Evolutionary conservation across 169 alveolate genomes (phyloP).

Genomic region (Plasmodium vivax): DNA sequence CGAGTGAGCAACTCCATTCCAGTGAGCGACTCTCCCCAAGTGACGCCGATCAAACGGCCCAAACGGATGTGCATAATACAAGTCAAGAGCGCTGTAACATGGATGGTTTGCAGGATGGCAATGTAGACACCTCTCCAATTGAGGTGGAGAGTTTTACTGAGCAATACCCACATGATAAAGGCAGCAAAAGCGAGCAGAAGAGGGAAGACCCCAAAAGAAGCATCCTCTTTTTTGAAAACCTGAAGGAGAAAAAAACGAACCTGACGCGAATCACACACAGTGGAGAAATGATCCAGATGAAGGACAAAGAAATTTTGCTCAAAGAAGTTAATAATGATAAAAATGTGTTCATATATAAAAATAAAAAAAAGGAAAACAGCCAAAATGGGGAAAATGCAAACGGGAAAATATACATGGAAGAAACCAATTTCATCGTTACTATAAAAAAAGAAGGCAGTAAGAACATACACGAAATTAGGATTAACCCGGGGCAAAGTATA

Average conservation of each 20-base stretch:
- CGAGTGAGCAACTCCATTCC: neutral
- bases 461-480: conserved; percentile 33
- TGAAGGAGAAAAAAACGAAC: neutral
- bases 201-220: neutral
- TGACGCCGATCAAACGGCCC: neutral
- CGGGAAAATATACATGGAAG: conserved; percentile 1
- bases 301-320: conserved; percentile 26
- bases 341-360: conserved; percentile 64
- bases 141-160: neutral
- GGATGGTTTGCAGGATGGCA: neutral
- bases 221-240: neutral
- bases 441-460: conserved; percentile 43
- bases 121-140: neutral
- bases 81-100: neutral
- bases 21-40: neutral
- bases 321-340: conserved; percentile 15
- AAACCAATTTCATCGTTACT: conserved; percentile 32
- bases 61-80: neutral
- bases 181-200: neutral
- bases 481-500: conserved; percentile 71
- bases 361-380: conserved; percentile 21
- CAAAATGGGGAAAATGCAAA: conserved; percentile 6
- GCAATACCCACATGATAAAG: neutral
- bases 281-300: neutral
- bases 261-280: neutral